Evolutionary conservation across 768 basidiomycete species (phyloP), one percentile per base, ranked within the genome.

Genomic region (Boletus reticulatus): DNA sequence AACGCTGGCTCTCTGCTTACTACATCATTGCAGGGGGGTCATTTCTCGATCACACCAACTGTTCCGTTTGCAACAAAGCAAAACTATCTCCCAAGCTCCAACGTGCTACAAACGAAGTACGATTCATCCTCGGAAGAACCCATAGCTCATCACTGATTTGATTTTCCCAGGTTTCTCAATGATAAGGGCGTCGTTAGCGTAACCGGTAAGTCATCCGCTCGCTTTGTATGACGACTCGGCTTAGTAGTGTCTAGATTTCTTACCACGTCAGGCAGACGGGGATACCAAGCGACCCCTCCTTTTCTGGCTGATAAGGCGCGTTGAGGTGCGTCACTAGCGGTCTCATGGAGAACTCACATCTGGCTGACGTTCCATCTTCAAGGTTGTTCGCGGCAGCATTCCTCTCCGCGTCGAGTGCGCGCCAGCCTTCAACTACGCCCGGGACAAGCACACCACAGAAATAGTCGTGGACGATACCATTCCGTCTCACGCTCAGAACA

Each of bases 401-500:
- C 86, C 91, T 0, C 77, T 96, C 50, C 79, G 83, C 54, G 80
- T 98, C 71, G 92, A 98, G 74, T 94, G 92, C 63, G 93, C 92
- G 0, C 96, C 96, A 0, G 96, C 94, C 0, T 99, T 99, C 83
- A 88, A 97, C 71, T 99, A 99, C 64, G 94, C 93, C 1, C 80
- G 89, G 13, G 80, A 85, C 46, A 47, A 76, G 3, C 96, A 98
- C 70, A 81, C 77, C 9, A 88, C 89, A 1, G 68, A 77, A 29
- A 76, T 84, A 60, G 60, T 84, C 51, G 65, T 74, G 17, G 84
- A 87, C 63, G 61, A 78, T 64, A 75, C 80, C 45, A 45, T 76
- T 71, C 61, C 72, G 29, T 72, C 51, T 6, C 59, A 59, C n/a
- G 61, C 62, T 22, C 84, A 84, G 44, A 70, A 80, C 38, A 89